These are phyloP conservation scores for Russula virescens DNA, from an alignment of 768 basidiomycete species.

Conservation along the genomic window DNA sequence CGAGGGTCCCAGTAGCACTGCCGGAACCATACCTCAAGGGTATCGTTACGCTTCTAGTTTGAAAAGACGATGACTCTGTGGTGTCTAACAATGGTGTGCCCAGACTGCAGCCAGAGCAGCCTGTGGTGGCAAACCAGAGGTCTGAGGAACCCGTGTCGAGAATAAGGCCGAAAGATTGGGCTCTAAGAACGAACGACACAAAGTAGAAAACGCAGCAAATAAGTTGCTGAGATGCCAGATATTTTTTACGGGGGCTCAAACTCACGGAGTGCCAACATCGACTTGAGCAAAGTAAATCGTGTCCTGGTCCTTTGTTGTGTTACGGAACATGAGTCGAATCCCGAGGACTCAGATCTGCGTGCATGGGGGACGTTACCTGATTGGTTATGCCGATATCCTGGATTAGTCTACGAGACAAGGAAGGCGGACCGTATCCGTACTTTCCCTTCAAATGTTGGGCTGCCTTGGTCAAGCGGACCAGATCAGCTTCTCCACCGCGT, in stretches of 20 bases:
- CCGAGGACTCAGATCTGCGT: neutral
- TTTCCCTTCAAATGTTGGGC: constrained; percentile 31
- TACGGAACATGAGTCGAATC: neutral
- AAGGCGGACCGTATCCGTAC: constrained; percentile 35
- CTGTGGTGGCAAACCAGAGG: constrained; percentile 70
- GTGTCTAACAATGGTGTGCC: constrained; percentile 42
- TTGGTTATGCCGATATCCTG: constrained; percentile 41
- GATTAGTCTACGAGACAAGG: constrained; percentile 35
- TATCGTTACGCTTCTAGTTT: constrained; percentile 30
- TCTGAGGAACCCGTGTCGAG: constrained; percentile 91
- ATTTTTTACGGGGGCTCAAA: neutral
- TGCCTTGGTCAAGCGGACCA: neutral
- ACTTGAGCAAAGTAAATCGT: constrained; percentile 53
- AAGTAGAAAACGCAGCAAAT: neutral
- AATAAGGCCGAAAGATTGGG: constrained; percentile 70
- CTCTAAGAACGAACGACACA: constrained; percentile 31
- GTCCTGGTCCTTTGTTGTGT: constrained; percentile 41
- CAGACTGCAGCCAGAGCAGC: constrained; percentile 41
- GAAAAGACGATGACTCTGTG: constrained; percentile 35
- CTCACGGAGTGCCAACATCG: constrained; percentile 50
- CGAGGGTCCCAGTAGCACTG: constrained; percentile 47
- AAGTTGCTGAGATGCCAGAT: neutral
- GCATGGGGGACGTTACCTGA: constrained; percentile 39
- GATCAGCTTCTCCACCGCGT: neutral
- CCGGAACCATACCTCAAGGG: constrained; percentile 68